These are phyloP conservation scores for Pisolithus sp. DNA, from an alignment of 768 basidiomycete species.

Conservation along the genomic window DNA sequence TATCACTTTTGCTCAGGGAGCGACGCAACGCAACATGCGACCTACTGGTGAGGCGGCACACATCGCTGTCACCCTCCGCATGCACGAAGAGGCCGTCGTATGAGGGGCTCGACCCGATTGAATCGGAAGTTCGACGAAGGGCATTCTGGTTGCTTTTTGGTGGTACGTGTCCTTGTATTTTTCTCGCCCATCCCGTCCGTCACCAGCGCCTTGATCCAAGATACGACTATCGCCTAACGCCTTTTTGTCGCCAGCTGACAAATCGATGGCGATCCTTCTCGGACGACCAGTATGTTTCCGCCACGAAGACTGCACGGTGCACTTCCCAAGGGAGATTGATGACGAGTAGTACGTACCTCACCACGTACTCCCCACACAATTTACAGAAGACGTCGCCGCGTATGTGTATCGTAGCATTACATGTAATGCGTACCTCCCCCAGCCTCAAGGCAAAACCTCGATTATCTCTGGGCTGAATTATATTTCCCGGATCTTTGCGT, in stretches of 20 bases:
- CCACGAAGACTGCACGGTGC: constrained; percentile 86
- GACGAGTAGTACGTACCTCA: constrained; percentile 71
- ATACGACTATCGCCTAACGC: not conserved
- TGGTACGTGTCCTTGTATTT: constrained; percentile 40
- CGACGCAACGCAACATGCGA: constrained; percentile 81
- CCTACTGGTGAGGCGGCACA: constrained; percentile 84
- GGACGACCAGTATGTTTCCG: constrained; percentile 81
- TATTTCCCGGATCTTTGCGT: constrained; percentile 76
- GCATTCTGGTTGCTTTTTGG: constrained; percentile 89
- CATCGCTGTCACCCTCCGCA: constrained; percentile 72
- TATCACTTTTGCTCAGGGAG: constrained; percentile 89
- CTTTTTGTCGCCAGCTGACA: constrained; percentile 54
- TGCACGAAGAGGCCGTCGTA: constrained; percentile 87
- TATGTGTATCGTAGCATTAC: constrained; percentile 52
- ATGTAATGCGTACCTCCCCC: constrained; percentile 73
- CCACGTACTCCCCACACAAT: constrained; percentile 12
- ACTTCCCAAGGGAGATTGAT: constrained; percentile 83
- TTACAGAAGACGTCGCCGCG: constrained; percentile 1
- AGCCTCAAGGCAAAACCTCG: constrained; percentile 83
- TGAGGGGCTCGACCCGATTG: constrained; percentile 76
- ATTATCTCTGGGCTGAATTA: constrained; percentile 85
- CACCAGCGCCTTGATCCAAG: no score
- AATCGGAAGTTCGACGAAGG: constrained; percentile 80
- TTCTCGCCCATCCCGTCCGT: not conserved
- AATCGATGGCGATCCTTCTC: constrained; percentile 81